A percentile compares a stretch with the other conserved stretches of the same genome.
Conservation (phyloP, 768 basidiomycete species). For the Xerocomellus intermedius region DNA sequence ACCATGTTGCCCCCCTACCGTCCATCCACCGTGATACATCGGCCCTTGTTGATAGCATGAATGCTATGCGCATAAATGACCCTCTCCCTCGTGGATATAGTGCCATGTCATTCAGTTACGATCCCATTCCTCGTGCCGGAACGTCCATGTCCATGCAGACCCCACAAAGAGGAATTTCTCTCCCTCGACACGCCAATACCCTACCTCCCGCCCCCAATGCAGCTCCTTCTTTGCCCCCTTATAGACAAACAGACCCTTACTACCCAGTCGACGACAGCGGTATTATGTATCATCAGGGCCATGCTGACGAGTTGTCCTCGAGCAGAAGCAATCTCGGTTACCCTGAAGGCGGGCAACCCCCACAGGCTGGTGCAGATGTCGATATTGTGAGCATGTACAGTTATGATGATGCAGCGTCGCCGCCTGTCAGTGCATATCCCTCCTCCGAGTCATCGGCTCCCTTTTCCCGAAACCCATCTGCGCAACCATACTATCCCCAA, state of each 20-base stretch:
- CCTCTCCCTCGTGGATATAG: constrained; percentile 33
- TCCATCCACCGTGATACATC: constrained; percentile 43
- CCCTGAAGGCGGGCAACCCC: constrained; percentile 21
- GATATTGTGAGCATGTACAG: constrained; percentile 40
- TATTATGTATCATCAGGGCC: constrained; percentile 9
- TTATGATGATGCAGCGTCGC: constrained; percentile 36
- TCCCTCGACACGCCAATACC: constrained; percentile 43
- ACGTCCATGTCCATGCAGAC: constrained; percentile 56
- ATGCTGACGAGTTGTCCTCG: constrained; percentile 8
- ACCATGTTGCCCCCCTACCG: constrained; percentile 29
- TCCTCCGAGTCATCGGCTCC: constrained; percentile 21
- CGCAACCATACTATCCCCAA: constrained; percentile 17
- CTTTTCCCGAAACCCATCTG: constrained; percentile 21
- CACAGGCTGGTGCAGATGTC: constrained; percentile 30
- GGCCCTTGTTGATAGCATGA: constrained; percentile 49
- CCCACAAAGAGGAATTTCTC: constrained; percentile 30
- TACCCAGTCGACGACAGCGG: constrained; percentile 36
- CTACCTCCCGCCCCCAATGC: constrained; percentile 35
- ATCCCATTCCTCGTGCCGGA: constrained; percentile 53
- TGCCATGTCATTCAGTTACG: constrained; percentile 30
- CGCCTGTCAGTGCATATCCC: constrained; percentile 31
- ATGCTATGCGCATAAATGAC: constrained; percentile 52
- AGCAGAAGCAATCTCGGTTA: constrained; percentile 31
- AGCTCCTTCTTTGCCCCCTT: constrained; percentile 18
- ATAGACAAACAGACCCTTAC: constrained; percentile 21